Evolutionary conservation across 345 rosid genomes (phyloP).

Genomic region (Sisymbrium altissimum): DNA sequence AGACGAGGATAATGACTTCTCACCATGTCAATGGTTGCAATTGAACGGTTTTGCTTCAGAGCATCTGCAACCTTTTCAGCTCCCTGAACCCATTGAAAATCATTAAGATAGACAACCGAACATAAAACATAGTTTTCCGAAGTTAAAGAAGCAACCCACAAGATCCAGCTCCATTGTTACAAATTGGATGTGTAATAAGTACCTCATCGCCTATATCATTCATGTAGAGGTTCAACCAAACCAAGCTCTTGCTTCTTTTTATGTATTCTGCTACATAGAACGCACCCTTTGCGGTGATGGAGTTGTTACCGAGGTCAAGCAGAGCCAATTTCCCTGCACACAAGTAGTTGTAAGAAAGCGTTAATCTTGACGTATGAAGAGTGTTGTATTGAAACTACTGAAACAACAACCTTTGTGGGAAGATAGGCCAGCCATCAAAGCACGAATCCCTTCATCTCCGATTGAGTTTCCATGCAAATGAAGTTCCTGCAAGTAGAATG

Average conservation of each 20-base stretch:
- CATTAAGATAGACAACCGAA: background rate
- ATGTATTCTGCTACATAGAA: slow-evolving; percentile 75
- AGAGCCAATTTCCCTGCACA: slow-evolving; percentile 61
- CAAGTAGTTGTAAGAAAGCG: slow-evolving; percentile 7
- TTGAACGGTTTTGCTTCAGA: slow-evolving; percentile 70
- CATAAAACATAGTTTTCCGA: background rate
- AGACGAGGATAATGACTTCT: slow-evolving; percentile 32
- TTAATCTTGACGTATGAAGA: background rate
- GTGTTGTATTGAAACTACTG: slow-evolving; percentile 5
- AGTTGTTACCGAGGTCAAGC: slow-evolving; percentile 92
- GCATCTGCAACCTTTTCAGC: slow-evolving; percentile 84
- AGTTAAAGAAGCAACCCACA: background rate
- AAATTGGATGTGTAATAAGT: slow-evolving; percentile 9
- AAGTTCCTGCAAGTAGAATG: slow-evolving; percentile 62
- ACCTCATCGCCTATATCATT: slow-evolving; percentile 97
- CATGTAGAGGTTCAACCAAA: slow-evolving; percentile 96
- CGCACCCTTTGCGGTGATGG: slow-evolving; percentile 81
- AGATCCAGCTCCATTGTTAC: background rate
- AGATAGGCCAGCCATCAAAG: slow-evolving; percentile 78
- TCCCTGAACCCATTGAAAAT: slow-evolving; percentile 51
- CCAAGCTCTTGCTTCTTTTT: slow-evolving; percentile 84
- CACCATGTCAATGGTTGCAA: slow-evolving; percentile 82
- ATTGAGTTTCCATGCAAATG: slow-evolving; percentile 91
- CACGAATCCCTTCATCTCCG: slow-evolving; percentile 92
- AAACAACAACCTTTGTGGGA: slow-evolving; percentile 65